Evolutionary conservation across 2,329 filamentous ascomycete species (phyloP).

Genomic region (Coniochaeta prunicola): DNA sequence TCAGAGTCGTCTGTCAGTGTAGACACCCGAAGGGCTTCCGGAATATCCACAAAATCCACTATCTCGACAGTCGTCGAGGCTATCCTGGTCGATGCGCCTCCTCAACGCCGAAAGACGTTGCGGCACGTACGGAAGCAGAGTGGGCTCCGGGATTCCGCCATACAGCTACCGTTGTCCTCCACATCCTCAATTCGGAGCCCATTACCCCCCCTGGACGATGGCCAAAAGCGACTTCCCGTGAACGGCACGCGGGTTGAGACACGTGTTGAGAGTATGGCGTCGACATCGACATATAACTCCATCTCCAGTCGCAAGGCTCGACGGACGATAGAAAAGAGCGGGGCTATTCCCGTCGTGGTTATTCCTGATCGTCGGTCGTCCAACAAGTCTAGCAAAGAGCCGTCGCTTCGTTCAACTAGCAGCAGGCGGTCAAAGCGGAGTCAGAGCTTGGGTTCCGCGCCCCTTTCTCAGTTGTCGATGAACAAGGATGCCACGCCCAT

Average conservation of each 20-base stretch:
- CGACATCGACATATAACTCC: slow-evolving; percentile 40
- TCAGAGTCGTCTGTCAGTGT: slow-evolving; percentile 31
- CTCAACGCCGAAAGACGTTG: slow-evolving; percentile 45
- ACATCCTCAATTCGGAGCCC: slow-evolving; percentile 36
- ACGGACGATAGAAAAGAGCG: slow-evolving; percentile 51
- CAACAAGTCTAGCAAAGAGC: slow-evolving; percentile 39
- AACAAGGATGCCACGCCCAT: slow-evolving; percentile 33
- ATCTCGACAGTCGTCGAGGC: slow-evolving; percentile 52
- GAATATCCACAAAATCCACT: slow-evolving; percentile 46
- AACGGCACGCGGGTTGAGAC: slow-evolving; percentile 15
- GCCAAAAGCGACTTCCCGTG: slow-evolving; percentile 4
- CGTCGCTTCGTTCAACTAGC: slow-evolving; percentile 54
- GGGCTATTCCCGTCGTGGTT: slow-evolving; percentile 55
- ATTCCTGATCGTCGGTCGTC: slow-evolving; percentile 53
- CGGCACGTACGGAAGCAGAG: slow-evolving; percentile 54
- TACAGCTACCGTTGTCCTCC: slow-evolving; percentile 29
- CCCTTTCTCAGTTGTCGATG: slow-evolving; percentile 31
- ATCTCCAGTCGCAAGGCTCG: slow-evolving; percentile 46
- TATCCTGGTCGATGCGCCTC: slow-evolving; percentile 43
- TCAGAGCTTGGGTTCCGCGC: slow-evolving; percentile 42
- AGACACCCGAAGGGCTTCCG: slow-evolving; percentile 43
- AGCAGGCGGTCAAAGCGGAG: slow-evolving; percentile 48
- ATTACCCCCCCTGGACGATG: slow-evolving; percentile 22
- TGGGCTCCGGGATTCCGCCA: slow-evolving; percentile 36
- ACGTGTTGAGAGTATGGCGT: slow-evolving; percentile 38